phyloP scores from a whole-genome alignment of 2,329 filamentous ascomycete species.

The Akanthomyces muscarius region DNA sequence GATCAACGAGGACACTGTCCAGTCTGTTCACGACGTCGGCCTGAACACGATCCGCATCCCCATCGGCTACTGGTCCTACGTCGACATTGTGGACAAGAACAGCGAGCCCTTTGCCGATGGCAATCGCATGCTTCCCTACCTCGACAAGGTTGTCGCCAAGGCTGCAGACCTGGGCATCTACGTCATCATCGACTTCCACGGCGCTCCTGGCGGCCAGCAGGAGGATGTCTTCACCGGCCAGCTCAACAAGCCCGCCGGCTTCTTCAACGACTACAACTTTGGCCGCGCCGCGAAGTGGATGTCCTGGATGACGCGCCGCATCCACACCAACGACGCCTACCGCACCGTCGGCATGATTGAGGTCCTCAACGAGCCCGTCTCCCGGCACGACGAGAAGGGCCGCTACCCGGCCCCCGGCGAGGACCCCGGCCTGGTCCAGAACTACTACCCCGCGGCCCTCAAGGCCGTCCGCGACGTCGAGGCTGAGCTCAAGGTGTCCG shows the following conservation, averaged over 20 bases:
- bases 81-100: slow-evolving; percentile 41
- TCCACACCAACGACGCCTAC: slow-evolving; percentile 47
- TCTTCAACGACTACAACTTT: slow-evolving; percentile 54
- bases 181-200: slow-evolving; percentile 36
- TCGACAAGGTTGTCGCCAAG: slow-evolving; percentile 30
- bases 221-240: slow-evolving; percentile 43
- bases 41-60: slow-evolving; percentile 51
- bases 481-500: slow-evolving; percentile 19
- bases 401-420: slow-evolving; percentile 26
- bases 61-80: slow-evolving; percentile 51
- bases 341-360: slow-evolving; percentile 56
- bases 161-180: slow-evolving; percentile 31
- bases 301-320: slow-evolving; percentile 49
- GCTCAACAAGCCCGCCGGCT: slow-evolving; percentile 37
- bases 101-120: slow-evolving; percentile 45
- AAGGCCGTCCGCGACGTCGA: slow-evolving; percentile 25
- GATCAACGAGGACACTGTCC: slow-evolving; percentile 24
- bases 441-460: slow-evolving; percentile 24
- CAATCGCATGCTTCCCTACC: slow-evolving; percentile 28
- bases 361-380: slow-evolving; percentile 53
- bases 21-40: slow-evolving; percentile 45
- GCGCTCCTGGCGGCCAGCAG: slow-evolving; percentile 44
- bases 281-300: slow-evolving; percentile 51
- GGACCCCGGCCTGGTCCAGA: slow-evolving; percentile 21
- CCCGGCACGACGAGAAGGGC: slow-evolving; percentile 19